phyloP scores from a whole-genome alignment of 129 eudicot genomes.

The Flaveria brownii region DNA sequence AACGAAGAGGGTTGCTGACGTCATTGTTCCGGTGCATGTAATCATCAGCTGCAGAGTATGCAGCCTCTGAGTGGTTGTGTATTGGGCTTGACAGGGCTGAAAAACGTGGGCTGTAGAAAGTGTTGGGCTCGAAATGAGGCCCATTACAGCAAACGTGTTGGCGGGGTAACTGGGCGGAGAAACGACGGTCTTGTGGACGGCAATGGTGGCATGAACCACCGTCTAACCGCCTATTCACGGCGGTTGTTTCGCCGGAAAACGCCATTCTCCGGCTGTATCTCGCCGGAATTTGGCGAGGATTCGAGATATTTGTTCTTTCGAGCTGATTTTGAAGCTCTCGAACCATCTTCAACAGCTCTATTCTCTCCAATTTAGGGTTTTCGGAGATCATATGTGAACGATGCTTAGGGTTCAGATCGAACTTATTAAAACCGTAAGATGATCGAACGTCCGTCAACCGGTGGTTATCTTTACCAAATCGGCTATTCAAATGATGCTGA shows the following conservation, averaged over 20 bases:
- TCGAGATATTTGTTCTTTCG: constrained; percentile 41
- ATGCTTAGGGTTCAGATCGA: constrained; percentile 31
- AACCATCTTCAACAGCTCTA: constrained; percentile 62
- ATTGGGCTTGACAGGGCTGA: constrained; percentile 44
- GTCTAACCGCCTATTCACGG: constrained; percentile 38
- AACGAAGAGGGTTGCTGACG: constrained; percentile 24
- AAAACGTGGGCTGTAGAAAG: constrained; percentile 35
- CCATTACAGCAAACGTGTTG: constrained; percentile 33
- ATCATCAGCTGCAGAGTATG: constrained; percentile 38
- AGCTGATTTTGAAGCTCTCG: constrained; percentile 67
- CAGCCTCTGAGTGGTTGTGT: constrained; percentile 32
- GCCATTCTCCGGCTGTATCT: constrained; percentile 46
- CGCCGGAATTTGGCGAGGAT: constrained; percentile 26
- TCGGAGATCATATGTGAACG: constrained; percentile 34
- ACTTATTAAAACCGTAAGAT: constrained; percentile 25
- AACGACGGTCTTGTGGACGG: constrained; percentile 44
- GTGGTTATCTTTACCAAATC: constrained; percentile 21
- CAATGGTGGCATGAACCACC: constrained; percentile 53
- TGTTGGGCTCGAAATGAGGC: constrained; percentile 27
- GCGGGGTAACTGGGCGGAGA: constrained; percentile 61
- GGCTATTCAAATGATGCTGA: not conserved
- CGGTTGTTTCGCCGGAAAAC: constrained; percentile 63
- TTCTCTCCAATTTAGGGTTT: constrained; percentile 45
- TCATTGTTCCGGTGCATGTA: constrained; percentile 32
- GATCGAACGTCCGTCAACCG: constrained; percentile 31